phyloP scores from a whole-genome alignment of 805 yeast genomes.

The Danielia reshetovae region DNA sequence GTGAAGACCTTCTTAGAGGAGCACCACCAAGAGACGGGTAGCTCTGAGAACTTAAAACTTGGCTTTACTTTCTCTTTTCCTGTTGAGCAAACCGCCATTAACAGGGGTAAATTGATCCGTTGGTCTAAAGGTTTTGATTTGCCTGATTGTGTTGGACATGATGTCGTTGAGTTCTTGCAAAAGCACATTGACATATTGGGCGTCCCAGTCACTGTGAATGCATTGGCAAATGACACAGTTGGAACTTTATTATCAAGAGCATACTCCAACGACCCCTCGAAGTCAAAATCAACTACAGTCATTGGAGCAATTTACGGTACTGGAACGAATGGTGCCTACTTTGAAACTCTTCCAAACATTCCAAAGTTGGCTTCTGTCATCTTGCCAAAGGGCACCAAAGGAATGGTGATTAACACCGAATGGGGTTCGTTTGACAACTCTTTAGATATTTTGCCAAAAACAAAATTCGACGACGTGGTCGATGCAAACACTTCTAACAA shows the following conservation, averaged over 20 bases:
- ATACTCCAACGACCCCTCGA: constrained; percentile 60
- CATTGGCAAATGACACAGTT: constrained; percentile 93
- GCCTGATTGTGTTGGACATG: constrained; percentile 79
- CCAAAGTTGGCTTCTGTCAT: constrained; percentile 53
- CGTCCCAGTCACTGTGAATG: constrained; percentile 70
- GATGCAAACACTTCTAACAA: constrained; percentile 75
- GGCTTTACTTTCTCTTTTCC: constrained; percentile 97
- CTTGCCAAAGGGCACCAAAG: constrained; percentile 34
- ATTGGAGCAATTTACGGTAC: constrained; percentile 95
- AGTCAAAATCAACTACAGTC: constrained; percentile 69
- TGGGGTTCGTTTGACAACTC: constrained; percentile 98
- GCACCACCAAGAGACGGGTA: constrained; percentile 52
- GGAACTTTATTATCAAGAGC: constrained; percentile 90
- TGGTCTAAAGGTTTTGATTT: constrained; percentile 97
- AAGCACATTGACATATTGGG: constrained; percentile 55
- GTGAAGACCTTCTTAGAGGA: constrained; percentile 60
- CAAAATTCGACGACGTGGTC: constrained; percentile 69
- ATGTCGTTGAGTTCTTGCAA: constrained; percentile 74
- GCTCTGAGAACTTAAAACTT: constrained; percentile 47
- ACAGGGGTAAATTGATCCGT: constrained; percentile 76
- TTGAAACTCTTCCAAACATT: constrained; percentile 70
- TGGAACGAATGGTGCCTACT: constrained; percentile 95
- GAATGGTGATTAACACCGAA: constrained; percentile 91
- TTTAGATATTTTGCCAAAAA: constrained; percentile 67
- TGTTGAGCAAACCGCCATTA: constrained; percentile 76